Evolutionary conservation across 2,329 filamentous ascomycete genomes (phyloP).

Genomic region (Trichoderma cornu-damae): DNA sequence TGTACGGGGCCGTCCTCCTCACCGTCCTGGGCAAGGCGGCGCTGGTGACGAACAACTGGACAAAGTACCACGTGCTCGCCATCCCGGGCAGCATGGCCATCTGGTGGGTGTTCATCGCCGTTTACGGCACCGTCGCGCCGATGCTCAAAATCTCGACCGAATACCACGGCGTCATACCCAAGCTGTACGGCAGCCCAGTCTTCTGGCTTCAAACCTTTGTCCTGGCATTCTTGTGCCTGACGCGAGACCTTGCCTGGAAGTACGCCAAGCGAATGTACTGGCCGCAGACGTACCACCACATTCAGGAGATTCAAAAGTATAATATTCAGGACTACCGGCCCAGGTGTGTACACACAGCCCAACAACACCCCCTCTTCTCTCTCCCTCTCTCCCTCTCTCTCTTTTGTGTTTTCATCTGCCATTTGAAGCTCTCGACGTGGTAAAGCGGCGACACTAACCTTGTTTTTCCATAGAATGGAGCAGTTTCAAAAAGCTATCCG

Average conservation of each 20-base stretch:
- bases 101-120: constrained; percentile 85
- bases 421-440: background rate
- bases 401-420: background rate
- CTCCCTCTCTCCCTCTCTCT: background rate
- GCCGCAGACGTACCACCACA: constrained; percentile 93
- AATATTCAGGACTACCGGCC: constrained; percentile 99
- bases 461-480: constrained; percentile 66
- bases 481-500: constrained; percentile 99
- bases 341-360: constrained; percentile 55
- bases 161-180: constrained; percentile 77
- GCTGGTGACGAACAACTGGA: constrained; percentile 96
- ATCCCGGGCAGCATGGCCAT: constrained; percentile 90
- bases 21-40: constrained; percentile 94
- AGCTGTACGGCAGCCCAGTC: constrained; percentile 71
- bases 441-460: constrained; percentile 17
- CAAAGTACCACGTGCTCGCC: constrained; percentile 92
- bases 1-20: constrained; percentile 89
- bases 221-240: constrained; percentile 73
- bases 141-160: constrained; percentile 76
- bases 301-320: constrained; percentile 99
- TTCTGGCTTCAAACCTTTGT: constrained; percentile 91
- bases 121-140: constrained; percentile 81
- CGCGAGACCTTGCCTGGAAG: constrained; percentile 93
- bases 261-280: constrained; percentile 96
- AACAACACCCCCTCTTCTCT: background rate